A percentile compares a stretch with the other conserved stretches of the same genome.
Conservation (phyloP, 176 grass and related monocot species). For the Oryza officinalis region DNA sequence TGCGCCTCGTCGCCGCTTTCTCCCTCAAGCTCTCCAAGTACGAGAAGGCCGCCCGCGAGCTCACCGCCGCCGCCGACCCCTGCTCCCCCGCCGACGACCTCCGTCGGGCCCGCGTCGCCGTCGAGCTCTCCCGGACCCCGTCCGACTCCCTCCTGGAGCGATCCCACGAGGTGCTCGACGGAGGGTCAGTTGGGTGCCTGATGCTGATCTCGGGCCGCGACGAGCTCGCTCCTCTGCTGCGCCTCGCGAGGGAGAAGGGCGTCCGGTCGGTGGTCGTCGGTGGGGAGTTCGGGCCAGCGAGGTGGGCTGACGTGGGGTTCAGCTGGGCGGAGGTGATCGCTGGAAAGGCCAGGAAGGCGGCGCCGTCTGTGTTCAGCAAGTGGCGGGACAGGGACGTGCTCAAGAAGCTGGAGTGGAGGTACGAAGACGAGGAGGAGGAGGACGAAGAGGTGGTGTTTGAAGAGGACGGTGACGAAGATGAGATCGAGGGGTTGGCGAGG, state of each 20-base stretch:
- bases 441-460: conserved; percentile 43
- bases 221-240: conserved; percentile 45
- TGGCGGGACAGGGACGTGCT: conserved; percentile 57
- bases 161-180: conserved; percentile 54
- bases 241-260: conserved; percentile 45
- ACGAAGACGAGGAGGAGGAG: conserved; percentile 17
- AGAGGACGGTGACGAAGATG: conserved; percentile 23
- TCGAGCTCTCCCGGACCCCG: conserved; percentile 26
- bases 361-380: conserved; percentile 37
- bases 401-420: conserved; percentile 63
- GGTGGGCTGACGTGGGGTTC: conserved; percentile 51
- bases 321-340: conserved; percentile 55
- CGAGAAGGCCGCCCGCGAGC: conserved; percentile 62
- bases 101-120: conserved; percentile 37
- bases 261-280: conserved; percentile 58
- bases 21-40: conserved; percentile 73
- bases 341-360: conserved; percentile 57
- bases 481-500: neutral
- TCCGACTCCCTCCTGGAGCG: conserved; percentile 35
- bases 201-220: conserved; percentile 46
- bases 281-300: conserved; percentile 46
- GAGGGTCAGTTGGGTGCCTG: conserved; percentile 45
- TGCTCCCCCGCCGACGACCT: conserved; percentile 51
- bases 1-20: conserved; percentile 53
- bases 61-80: conserved; percentile 16